Evolutionary conservation across 2,329 filamentous ascomycete genomes (phyloP).

Genomic region (Domatiomyces globalis): DNA sequence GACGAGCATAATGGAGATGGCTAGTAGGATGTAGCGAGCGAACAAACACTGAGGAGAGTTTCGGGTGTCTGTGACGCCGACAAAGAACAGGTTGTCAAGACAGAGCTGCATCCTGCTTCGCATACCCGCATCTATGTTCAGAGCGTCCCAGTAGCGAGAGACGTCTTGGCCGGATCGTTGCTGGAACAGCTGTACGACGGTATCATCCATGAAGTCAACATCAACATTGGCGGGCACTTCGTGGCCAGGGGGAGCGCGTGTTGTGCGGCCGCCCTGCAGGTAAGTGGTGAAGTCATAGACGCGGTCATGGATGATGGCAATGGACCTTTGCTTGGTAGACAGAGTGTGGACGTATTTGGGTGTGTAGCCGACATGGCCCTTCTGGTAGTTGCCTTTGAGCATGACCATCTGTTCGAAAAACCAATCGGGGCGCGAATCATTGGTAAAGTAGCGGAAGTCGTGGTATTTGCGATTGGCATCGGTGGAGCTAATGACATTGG

Average conservation of each 20-base stretch:
- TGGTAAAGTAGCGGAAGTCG: slow-evolving; percentile 76
- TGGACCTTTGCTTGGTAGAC: slow-evolving; percentile 46
- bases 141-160: slow-evolving; percentile 64
- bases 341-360: slow-evolving; percentile 60
- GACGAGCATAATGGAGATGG: slow-evolving; percentile 66
- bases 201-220: slow-evolving; percentile 65
- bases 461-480: slow-evolving; percentile 73
- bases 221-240: slow-evolving; percentile 37
- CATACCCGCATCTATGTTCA: slow-evolving; percentile 43
- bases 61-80: slow-evolving; percentile 81
- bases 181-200: slow-evolving; percentile 64
- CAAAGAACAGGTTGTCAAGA: slow-evolving; percentile 86
- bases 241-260: slow-evolving; percentile 43
- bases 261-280: slow-evolving; percentile 55
- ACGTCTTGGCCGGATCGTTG: slow-evolving; percentile 63
- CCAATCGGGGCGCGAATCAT: slow-evolving; percentile 78
- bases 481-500: slow-evolving; percentile 47
- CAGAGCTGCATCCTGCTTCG: slow-evolving; percentile 63
- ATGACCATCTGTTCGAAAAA: slow-evolving; percentile 76
- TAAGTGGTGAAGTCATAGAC: slow-evolving; percentile 90
- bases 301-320: slow-evolving; percentile 63
- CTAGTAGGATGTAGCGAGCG: slow-evolving; percentile 75
- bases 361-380: slow-evolving; percentile 76
- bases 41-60: slow-evolving; percentile 76
- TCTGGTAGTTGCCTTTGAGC: slow-evolving; percentile 65